phyloP scores from a whole-genome alignment of 805 yeast species.

The Dipodascopsis uninucleata region DNA sequence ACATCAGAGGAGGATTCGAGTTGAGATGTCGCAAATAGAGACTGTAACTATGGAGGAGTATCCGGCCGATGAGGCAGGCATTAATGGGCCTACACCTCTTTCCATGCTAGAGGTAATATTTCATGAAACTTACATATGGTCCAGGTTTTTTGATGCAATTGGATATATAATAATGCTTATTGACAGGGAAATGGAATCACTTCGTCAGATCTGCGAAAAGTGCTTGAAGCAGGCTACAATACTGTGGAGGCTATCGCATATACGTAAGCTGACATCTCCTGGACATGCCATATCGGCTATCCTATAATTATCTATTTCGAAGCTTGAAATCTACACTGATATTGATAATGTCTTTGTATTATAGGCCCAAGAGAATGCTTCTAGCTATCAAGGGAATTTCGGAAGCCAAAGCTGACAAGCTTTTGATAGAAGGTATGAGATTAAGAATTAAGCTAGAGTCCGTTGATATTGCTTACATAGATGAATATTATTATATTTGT shows the following conservation, averaged over 20 bases:
- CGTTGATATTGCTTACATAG: neutral
- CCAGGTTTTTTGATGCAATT: no score
- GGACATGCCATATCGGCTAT: no score
- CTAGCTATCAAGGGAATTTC: constrained; percentile 84
- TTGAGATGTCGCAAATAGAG: no score
- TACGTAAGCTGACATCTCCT: constrained; percentile 43
- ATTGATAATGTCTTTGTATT: no score
- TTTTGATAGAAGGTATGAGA: constrained; percentile 54
- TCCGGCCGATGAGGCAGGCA: constrained; percentile 18
- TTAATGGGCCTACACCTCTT: constrained; percentile 28
- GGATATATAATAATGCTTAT: neutral
- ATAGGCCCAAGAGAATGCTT: constrained; percentile 67
- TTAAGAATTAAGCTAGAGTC: neutral
- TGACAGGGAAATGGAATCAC: constrained; percentile 76
- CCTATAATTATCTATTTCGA: no score
- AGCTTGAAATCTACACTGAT: no score
- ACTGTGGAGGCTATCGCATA: constrained; percentile 93
- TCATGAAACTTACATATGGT: no score
- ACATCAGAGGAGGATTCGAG: no score
- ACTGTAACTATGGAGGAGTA: no score
- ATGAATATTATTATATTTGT: neutral
- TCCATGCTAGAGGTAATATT: constrained; percentile 20
- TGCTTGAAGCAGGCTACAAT: constrained; percentile 76
- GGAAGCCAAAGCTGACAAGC: constrained; percentile 88
- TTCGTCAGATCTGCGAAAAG: constrained; percentile 68